Evolutionary conservation across 1,284 basidiomycete species (phyloP).

Genomic region (Ustilago esculenta): DNA sequence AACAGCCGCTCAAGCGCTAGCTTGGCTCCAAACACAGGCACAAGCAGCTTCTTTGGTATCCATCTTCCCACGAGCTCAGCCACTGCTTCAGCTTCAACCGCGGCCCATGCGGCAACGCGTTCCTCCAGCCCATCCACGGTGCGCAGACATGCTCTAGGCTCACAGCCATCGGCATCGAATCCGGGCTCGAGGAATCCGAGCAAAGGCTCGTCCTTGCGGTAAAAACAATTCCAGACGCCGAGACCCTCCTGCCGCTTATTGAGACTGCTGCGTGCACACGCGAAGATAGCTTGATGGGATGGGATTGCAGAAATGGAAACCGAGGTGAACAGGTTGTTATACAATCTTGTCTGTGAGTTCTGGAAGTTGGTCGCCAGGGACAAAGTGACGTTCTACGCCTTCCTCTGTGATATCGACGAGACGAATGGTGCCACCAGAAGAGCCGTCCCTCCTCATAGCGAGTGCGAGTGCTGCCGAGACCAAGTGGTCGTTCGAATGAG

Average conservation of each 20-base stretch:
- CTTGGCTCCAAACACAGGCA: slow-evolving; percentile 12
- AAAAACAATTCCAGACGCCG: too few species aligned
- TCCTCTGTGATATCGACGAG: slow-evolving; percentile 96
- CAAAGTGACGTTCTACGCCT: slow-evolving; percentile 88
- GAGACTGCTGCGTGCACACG: too few species aligned
- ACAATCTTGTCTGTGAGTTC: slow-evolving; percentile 57
- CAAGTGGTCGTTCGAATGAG: too few species aligned
- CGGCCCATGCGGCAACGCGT: not conserved
- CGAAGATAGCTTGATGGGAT: too few species aligned
- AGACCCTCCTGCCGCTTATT: too few species aligned
- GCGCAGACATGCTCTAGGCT: slow-evolving; percentile 17
- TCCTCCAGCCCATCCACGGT: slow-evolving; percentile 26
- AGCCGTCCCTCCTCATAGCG: slow-evolving; percentile 97
- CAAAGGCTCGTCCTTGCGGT: slow-evolving; percentile 37
- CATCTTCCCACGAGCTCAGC: slow-evolving; percentile 22
- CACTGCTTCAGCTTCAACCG: not conserved
- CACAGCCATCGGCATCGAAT: slow-evolving; percentile 19
- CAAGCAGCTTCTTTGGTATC: slow-evolving; percentile 47
- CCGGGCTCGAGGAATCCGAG: slow-evolving; percentile 32
- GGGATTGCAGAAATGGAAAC: not conserved
- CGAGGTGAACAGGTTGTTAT: slow-evolving; percentile 12
- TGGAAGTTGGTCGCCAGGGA: slow-evolving; percentile 76
- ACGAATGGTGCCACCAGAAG: slow-evolving; percentile 95
- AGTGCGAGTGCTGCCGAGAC: slow-evolving; percentile 84
- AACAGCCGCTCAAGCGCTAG: not conserved